A percentile compares a stretch with the other conserved stretches of the same genome.
phyloP scores from a whole-genome alignment of 2,329 filamentous ascomycete genomes.

The Claviceps africana region DNA sequence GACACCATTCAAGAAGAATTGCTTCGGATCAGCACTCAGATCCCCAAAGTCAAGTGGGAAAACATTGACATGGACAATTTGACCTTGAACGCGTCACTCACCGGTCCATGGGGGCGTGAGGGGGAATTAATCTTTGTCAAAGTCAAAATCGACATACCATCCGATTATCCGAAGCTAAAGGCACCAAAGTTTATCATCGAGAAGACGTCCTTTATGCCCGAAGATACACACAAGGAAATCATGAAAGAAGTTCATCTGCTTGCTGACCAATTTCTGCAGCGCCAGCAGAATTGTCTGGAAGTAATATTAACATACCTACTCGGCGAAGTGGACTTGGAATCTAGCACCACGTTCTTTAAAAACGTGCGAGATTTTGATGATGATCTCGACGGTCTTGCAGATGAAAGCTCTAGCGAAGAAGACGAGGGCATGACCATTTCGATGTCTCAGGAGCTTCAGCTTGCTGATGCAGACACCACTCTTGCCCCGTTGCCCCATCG shows the following conservation, averaged over 20 bases:
- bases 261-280: slow-evolving; percentile 38
- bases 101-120: slow-evolving; percentile 48
- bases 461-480: slow-evolving; percentile 38
- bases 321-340: slow-evolving; percentile 47
- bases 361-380: slow-evolving; percentile 50
- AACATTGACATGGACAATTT: slow-evolving; percentile 49
- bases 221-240: slow-evolving; percentile 36
- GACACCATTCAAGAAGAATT: slow-evolving; percentile 53
- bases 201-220: slow-evolving; percentile 48
- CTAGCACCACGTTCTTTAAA: slow-evolving; percentile 47
- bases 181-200: slow-evolving; percentile 47
- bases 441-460: slow-evolving; percentile 49
- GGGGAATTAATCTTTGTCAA: slow-evolving; percentile 47
- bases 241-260: slow-evolving; percentile 43
- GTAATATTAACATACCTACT: slow-evolving; percentile 48
- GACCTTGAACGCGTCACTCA: slow-evolving; percentile 44
- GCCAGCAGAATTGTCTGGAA: slow-evolving; percentile 48
- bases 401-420: slow-evolving; percentile 77
- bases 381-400: slow-evolving; percentile 40
- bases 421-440: slow-evolving; percentile 44
- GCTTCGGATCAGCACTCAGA: slow-evolving; percentile 44
- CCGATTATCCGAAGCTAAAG: slow-evolving; percentile 42
- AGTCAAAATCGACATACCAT: slow-evolving; percentile 45
- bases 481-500: slow-evolving; percentile 37
- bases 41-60: slow-evolving; percentile 51